Percentiles rank a stretch among this genome's conserved stretches.
These are phyloP conservation scores for Mycosphaerella sp. DNA, from an alignment of 2,329 filamentous ascomycete genomes.

Conservation along the genomic window DNA sequence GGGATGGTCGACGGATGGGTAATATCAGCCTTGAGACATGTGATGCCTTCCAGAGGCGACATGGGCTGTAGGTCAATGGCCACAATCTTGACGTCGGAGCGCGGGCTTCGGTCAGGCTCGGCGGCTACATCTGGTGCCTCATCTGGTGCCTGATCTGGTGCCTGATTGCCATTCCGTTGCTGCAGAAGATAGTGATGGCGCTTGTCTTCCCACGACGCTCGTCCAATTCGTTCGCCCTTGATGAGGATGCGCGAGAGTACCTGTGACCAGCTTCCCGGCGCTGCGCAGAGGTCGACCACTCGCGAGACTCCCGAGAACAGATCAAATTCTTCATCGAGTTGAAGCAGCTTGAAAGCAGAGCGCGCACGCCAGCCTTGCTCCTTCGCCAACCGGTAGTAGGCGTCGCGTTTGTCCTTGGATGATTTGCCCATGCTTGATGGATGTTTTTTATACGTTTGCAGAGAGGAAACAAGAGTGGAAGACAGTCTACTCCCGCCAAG, in stretches of 20 bases:
- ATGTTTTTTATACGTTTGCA: too few species aligned
- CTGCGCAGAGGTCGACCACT: slow-evolving; percentile 92
- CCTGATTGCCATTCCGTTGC: slow-evolving; percentile 7
- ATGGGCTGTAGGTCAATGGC: slow-evolving; percentile 95
- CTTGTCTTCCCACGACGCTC: slow-evolving; percentile 79
- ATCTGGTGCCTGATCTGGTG: neutral
- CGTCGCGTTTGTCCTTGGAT: slow-evolving; percentile 97
- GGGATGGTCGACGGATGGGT: slow-evolving; percentile 95
- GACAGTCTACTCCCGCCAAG: too few species aligned
- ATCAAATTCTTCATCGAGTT: slow-evolving; percentile 94
- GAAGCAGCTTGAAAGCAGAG: slow-evolving; percentile 93
- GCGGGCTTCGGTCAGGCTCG: slow-evolving; percentile 12
- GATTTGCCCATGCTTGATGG: slow-evolving; percentile 55
- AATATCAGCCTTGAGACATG: slow-evolving; percentile 88
- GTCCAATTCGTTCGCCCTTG: slow-evolving; percentile 84
- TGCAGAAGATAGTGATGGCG: slow-evolving; percentile 49
- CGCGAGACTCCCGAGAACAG: slow-evolving; percentile 84
- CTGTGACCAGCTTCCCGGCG: slow-evolving; percentile 95
- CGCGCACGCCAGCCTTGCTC: slow-evolving; percentile 97
- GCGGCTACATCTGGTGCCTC: neutral
- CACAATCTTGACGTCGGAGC: slow-evolving; percentile 74
- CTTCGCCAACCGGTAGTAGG: slow-evolving; percentile 95
- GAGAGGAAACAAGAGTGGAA: too few species aligned
- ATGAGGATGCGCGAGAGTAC: slow-evolving; percentile 90
- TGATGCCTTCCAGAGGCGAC: slow-evolving; percentile 85